Percentiles rank a stretch among this genome's conserved stretches.
Conservation (phyloP, 164 flowering plant genomes). For the Brasenia schreberi region DNA sequence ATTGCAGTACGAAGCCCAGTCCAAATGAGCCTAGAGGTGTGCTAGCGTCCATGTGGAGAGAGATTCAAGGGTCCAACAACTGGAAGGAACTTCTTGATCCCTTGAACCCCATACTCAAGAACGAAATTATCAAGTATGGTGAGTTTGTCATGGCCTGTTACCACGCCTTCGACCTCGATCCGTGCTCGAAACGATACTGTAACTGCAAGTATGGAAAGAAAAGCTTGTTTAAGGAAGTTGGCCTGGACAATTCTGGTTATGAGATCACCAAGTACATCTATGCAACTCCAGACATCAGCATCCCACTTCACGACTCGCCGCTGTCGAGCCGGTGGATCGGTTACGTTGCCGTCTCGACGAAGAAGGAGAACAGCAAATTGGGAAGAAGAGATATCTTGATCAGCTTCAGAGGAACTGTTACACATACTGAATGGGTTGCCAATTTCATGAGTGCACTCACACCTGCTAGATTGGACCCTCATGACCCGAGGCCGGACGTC, state of each 20-base stretch:
- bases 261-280: constrained; percentile 55
- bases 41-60: too few relatives aligned
- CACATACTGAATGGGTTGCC: constrained; percentile 51
- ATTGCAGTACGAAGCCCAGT: too few relatives aligned
- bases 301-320: constrained; percentile 25
- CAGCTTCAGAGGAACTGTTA: constrained; percentile 60
- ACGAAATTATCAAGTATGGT: constrained; percentile 49
- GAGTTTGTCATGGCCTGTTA: constrained; percentile 46
- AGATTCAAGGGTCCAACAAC: constrained; percentile 25
- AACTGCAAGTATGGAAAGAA: constrained; percentile 31
- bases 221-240: constrained; percentile 3
- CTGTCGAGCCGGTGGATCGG: constrained; percentile 55
- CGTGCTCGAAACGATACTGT: constrained; percentile 37
- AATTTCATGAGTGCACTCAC: constrained; percentile 49
- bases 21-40: too few relatives aligned
- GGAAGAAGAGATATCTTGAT: constrained; percentile 54
- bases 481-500: constrained; percentile 24
- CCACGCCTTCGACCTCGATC: constrained; percentile 53
- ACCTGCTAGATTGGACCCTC: constrained; percentile 43
- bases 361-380: constrained; percentile 20
- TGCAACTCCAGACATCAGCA: constrained; percentile 40
- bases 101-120: constrained; percentile 38
- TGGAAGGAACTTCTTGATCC: constrained; percentile 54
- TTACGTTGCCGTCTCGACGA: constrained; percentile 51
- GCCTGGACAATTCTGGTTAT: constrained; percentile 32